Conservation (phyloP, 495 filamentous ascomycete genomes). For the Trichocladium uniseriatum region DNA sequence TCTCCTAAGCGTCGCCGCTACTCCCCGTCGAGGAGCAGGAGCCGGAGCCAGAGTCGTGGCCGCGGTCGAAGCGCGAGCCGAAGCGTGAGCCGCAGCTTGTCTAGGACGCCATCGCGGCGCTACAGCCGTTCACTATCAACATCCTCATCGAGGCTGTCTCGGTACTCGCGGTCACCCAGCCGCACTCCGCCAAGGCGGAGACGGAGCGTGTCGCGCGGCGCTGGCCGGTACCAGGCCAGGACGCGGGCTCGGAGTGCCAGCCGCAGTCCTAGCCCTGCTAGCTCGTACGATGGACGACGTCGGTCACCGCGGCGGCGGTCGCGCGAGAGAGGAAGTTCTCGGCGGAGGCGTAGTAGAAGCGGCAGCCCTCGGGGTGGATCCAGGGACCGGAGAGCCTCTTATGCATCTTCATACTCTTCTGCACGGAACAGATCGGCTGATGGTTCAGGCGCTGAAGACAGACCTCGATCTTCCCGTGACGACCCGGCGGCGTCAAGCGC, state of each 20-base stretch:
- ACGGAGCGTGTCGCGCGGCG: constrained; percentile 30
- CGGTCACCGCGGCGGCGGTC: constrained; percentile 45
- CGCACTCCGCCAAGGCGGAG: constrained; percentile 35
- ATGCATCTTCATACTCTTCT: constrained; percentile 44
- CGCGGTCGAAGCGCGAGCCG: constrained; percentile 17
- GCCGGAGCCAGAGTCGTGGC: constrained; percentile 33
- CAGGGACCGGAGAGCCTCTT: constrained; percentile 22
- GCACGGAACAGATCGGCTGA: constrained; percentile 50
- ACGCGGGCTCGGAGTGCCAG: constrained; percentile 29
- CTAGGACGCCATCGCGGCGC: constrained; percentile 12
- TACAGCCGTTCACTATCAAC: constrained; percentile 43
- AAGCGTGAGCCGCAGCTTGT: constrained; percentile 10
- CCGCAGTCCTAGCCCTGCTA: constrained; percentile 17
- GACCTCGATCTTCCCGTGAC: constrained; percentile 31
- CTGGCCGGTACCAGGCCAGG: constrained; percentile 1
- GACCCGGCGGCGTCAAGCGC: constrained; percentile 21
- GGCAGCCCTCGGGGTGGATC: constrained; percentile 12
- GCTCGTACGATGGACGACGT: constrained; percentile 37
- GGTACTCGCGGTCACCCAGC: constrained; percentile 31
- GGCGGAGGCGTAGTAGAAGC: not conserved
- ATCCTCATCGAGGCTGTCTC: constrained; percentile 16
- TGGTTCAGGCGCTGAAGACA: constrained; percentile 50
- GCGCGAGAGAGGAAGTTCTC: constrained; percentile 2
- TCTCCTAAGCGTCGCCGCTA: constrained; percentile 27
- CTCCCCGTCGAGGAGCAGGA: constrained; percentile 30